Evolutionary conservation across 2,329 filamentous ascomycete species (phyloP).

Genomic region (Karstenula rhodostoma): DNA sequence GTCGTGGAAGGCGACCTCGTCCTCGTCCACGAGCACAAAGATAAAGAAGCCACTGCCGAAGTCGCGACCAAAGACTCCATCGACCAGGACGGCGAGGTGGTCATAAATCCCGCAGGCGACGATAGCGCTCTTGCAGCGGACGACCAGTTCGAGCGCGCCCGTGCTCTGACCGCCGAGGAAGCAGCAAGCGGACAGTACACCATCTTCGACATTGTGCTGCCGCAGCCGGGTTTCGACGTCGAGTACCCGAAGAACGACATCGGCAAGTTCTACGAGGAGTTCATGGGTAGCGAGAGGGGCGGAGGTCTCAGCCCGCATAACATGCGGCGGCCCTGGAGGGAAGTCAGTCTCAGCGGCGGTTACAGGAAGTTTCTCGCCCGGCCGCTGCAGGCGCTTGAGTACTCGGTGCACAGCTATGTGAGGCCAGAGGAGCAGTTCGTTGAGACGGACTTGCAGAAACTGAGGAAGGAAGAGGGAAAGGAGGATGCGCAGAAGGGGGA

Average conservation of each 20-base stretch:
- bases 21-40: slow-evolving; percentile 67
- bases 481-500: slow-evolving; percentile 55
- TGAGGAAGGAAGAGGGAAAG: slow-evolving; percentile 58
- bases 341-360: slow-evolving; percentile 85
- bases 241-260: slow-evolving; percentile 85
- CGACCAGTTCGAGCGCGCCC: slow-evolving; percentile 72
- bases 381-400: slow-evolving; percentile 69
- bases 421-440: slow-evolving; percentile 84
- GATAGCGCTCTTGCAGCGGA: slow-evolving; percentile 64
- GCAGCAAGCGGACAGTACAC: slow-evolving; percentile 76
- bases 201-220: slow-evolving; percentile 89
- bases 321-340: slow-evolving; percentile 86
- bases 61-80: slow-evolving; percentile 47
- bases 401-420: slow-evolving; percentile 74
- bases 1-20: slow-evolving; percentile 89
- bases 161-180: slow-evolving; percentile 79
- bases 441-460: slow-evolving; percentile 80
- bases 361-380: slow-evolving; percentile 86
- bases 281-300: slow-evolving; percentile 83
- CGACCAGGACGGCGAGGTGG: slow-evolving; percentile 70
- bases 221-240: slow-evolving; percentile 90
- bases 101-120: slow-evolving; percentile 66
- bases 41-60: slow-evolving; percentile 51
- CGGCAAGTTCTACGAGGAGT: slow-evolving; percentile 81
- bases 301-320: slow-evolving; percentile 81